Evolutionary conservation across 306 rosid species (phyloP), one percentile per base, ranked within the genome.

Genomic region (Prunus campanulata): DNA sequence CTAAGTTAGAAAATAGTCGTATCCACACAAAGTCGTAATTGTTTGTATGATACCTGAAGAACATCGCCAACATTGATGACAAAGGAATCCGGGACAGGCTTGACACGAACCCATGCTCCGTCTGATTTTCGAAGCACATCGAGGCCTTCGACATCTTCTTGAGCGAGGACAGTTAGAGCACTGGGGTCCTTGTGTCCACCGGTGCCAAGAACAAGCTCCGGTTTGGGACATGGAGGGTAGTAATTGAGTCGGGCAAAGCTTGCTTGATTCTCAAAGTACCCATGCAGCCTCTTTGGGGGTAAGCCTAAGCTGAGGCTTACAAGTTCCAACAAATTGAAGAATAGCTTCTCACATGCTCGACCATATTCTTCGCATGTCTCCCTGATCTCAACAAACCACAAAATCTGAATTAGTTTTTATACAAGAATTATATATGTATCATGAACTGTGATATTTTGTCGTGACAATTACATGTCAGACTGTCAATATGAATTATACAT

Each of bases 81-180:
- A 12, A 49, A 70, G 8, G 62, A 50, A 51, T 70, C 59, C 3
- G 74, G 74, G 12, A 70, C 52, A 19, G 47, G 74, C 29, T 70
- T 70, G 22, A 70, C 74, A 6, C 47, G 74, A 27, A 70, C 47
- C 72, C 72, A 46, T 6, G 56, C 72, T 47, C 52, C 52, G 3
- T 68, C 72, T 15, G 39, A 68, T 68, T 68, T 68, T 46, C 72
- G 30, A 8, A 39, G 72, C 19, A 68, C 56, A 22, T 68, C 20
- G 44, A 68, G 56, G 52, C 71, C 71, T 67, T 67, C 71, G 9
- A 67, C 3, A 20, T 67, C 71, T 44, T 67, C 71, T 48, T 67
- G 71, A 42, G 30, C 71, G 8, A 67, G 71, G 51, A 67, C 18
- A 2, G 71, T 67, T n/a, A 44, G 55, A 46, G 54, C 71, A 20